Conservation (phyloP, 805 yeast species). For the Ogataea salicorniae region DNA sequence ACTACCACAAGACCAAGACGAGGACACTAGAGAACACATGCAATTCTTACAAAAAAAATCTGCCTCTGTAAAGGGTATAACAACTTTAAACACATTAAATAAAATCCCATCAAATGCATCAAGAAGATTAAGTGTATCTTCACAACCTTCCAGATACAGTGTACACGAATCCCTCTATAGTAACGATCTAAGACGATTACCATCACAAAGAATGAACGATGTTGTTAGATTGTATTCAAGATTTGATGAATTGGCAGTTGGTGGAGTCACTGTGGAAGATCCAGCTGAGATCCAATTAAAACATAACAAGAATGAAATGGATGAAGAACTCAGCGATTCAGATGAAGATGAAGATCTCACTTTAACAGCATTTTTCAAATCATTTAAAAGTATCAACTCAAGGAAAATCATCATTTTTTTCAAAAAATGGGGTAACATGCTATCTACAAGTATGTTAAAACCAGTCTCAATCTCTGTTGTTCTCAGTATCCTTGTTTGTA, state of each 20-base stretch:
- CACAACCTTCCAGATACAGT: constrained; percentile 4
- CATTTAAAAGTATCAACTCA: not conserved
- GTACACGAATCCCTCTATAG: constrained; percentile 5
- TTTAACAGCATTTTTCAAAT: not conserved
- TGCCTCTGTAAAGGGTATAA: not conserved
- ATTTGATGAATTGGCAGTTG: constrained; percentile 30
- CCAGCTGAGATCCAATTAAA: constrained; percentile 10
- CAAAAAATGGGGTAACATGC: constrained; percentile 4
- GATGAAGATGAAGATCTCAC: not conserved
- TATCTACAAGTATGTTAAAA: constrained; percentile 45
- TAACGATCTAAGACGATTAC: constrained; percentile 27
- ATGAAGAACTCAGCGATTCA: not conserved
- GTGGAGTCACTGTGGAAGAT: constrained; percentile 14
- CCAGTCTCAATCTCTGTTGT: constrained; percentile 75
- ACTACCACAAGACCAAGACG: not conserved
- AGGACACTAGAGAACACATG: constrained; percentile 1
- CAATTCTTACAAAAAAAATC: constrained; percentile 2
- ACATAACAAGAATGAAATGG: not conserved
- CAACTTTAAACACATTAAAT: not conserved
- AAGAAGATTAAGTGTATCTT: constrained; percentile 6
- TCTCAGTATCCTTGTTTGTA: constrained; percentile 56
- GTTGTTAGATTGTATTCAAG: constrained; percentile 51
- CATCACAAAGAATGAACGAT: constrained; percentile 40
- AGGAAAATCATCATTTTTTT: constrained; percentile 1
- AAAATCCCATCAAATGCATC: not conserved